phyloP scores from a whole-genome alignment of 2,329 filamentous ascomycete genomes.

The Phaeophleospora eucalypticola region DNA sequence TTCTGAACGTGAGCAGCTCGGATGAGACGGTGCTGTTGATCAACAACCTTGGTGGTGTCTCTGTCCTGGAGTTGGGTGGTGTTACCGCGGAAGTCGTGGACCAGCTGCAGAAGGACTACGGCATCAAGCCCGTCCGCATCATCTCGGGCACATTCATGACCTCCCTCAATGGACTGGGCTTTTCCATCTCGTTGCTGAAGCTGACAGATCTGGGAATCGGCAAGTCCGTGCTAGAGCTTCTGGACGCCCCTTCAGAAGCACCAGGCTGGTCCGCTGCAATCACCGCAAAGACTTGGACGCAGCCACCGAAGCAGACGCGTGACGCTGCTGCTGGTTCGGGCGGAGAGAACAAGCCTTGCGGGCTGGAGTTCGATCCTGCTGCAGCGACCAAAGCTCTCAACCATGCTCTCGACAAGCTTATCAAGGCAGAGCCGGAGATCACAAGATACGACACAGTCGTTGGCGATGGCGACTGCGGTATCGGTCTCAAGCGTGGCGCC shows the following conservation, averaged over 20 bases:
- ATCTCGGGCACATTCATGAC: slow-evolving; percentile 68
- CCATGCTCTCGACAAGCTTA: slow-evolving; percentile 56
- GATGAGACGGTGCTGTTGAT: slow-evolving; percentile 65
- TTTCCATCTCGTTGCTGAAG: slow-evolving; percentile 64
- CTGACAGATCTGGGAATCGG: slow-evolving; percentile 58
- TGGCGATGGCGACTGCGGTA: slow-evolving; percentile 86
- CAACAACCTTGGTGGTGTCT: slow-evolving; percentile 73
- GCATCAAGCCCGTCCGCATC: slow-evolving; percentile 58
- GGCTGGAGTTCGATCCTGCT: slow-evolving; percentile 51
- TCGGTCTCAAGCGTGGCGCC: slow-evolving; percentile 80
- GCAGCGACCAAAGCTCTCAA: slow-evolving; percentile 51
- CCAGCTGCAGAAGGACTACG: slow-evolving; percentile 56
- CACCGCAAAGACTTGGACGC: slow-evolving; percentile 54
- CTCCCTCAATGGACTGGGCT: slow-evolving; percentile 66
- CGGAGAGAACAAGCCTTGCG: slow-evolving; percentile 48
- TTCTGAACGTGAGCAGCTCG: slow-evolving; percentile 57
- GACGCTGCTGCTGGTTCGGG: slow-evolving; percentile 37
- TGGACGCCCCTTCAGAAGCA: slow-evolving; percentile 65
- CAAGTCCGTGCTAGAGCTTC: slow-evolving; percentile 61
- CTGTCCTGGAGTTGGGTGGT: slow-evolving; percentile 66
- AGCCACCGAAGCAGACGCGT: slow-evolving; percentile 37
- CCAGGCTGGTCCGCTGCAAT: slow-evolving; percentile 63
- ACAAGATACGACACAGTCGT: slow-evolving; percentile 74
- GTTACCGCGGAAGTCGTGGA: slow-evolving; percentile 64
- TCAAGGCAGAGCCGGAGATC: slow-evolving; percentile 61